Percentiles rank a stretch among this genome's conserved stretches.
Evolutionary conservation across 768 basidiomycete species (phyloP).

Genomic region (Gloeopeniophorella convolvens): DNA sequence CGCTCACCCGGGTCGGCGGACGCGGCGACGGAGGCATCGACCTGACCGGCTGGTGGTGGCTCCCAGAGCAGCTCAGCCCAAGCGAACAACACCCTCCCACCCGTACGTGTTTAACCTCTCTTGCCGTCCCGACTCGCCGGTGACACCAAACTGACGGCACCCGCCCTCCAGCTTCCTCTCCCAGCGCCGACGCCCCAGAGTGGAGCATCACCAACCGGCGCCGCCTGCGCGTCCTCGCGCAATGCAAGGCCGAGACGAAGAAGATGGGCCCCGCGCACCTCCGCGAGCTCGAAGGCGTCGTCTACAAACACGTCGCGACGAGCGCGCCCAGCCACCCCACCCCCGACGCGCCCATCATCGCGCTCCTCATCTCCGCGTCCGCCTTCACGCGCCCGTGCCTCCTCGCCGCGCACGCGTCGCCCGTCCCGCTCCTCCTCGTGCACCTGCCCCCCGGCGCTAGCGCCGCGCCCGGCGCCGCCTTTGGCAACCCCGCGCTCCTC

Average conservation of each 20-base stretch:
- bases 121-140: too few species aligned
- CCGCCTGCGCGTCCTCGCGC: constrained; percentile 70
- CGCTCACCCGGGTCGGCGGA: constrained; percentile 73
- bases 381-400: constrained; percentile 68
- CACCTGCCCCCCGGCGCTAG: constrained; percentile 51
- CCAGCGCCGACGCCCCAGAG: background rate
- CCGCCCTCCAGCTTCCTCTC: constrained; percentile 4
- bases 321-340: background rate
- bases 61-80: too few species aligned
- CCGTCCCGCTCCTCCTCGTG: constrained; percentile 72
- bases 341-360: constrained; percentile 34
- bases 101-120: constrained; percentile 4
- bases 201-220: constrained; percentile 28
- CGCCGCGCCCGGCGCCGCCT: constrained; percentile 41
- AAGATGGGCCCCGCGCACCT: constrained; percentile 74
- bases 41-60: constrained; percentile 90
- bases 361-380: constrained; percentile 74
- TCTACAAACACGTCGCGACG: constrained; percentile 38
- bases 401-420: constrained; percentile 64
- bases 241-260: constrained; percentile 89
- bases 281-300: constrained; percentile 88
- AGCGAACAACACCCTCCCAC: background rate
- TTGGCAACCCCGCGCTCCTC: constrained; percentile 66
- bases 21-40: constrained; percentile 87
- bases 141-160: too few species aligned